Percentiles rank a stretch among this genome's conserved stretches.
Evolutionary conservation across 2,329 filamentous ascomycete genomes (phyloP).

Genomic region (Metarhizium brunneum): DNA sequence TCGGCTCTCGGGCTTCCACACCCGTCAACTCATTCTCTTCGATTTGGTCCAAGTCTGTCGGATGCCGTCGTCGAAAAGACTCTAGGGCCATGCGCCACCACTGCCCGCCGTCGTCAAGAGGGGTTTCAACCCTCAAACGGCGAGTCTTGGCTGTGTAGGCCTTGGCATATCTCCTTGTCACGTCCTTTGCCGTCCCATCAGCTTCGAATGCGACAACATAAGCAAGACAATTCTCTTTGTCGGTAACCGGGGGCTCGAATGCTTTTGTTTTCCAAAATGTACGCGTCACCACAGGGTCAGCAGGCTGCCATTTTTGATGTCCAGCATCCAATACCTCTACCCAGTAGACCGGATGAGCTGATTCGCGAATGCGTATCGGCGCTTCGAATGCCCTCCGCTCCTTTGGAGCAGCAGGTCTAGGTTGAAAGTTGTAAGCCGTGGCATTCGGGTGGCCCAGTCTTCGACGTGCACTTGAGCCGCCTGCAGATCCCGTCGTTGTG

Average conservation of each 20-base stretch:
- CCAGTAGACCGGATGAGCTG: slow-evolving; percentile 81
- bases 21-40: slow-evolving; percentile 70
- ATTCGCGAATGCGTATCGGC: slow-evolving; percentile 50
- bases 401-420: slow-evolving; percentile 29
- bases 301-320: slow-evolving; percentile 83
- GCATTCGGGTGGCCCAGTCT: slow-evolving; percentile 46
- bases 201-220: slow-evolving; percentile 84
- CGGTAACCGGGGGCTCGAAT: slow-evolving; percentile 75
- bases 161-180: slow-evolving; percentile 81
- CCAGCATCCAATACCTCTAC: slow-evolving; percentile 82
- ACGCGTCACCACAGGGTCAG: slow-evolving; percentile 76
- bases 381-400: slow-evolving; percentile 21
- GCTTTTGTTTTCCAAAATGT: slow-evolving; percentile 64
- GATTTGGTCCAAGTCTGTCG: slow-evolving; percentile 66
- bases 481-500: slow-evolving; percentile 18
- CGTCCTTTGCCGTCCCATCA: slow-evolving; percentile 69
- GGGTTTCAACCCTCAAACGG: slow-evolving; percentile 64
- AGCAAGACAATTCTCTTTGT: slow-evolving; percentile 64
- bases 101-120: slow-evolving; percentile 34
- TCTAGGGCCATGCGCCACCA: slow-evolving; percentile 48
- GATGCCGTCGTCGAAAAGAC: slow-evolving; percentile 31
- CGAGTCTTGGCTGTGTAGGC: slow-evolving; percentile 86
- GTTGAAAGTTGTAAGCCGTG: slow-evolving; percentile 39
- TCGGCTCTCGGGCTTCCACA: slow-evolving; percentile 65
- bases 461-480: slow-evolving; percentile 30